Evolutionary conservation across 345 rosid genomes (phyloP).

Genomic region (Corchorus olitorius): DNA sequence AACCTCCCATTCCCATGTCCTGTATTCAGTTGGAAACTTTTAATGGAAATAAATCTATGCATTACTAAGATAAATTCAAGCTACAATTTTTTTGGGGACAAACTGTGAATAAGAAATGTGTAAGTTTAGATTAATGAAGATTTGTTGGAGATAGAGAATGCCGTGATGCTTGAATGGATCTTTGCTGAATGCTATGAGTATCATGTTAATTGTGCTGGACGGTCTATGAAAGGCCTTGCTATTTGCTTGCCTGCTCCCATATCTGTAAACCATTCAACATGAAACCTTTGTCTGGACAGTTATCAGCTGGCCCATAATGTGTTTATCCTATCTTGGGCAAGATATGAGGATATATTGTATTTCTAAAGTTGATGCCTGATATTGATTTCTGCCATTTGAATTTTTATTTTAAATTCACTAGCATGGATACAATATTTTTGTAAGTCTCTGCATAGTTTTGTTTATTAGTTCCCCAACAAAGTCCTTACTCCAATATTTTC

Average conservation of each 20-base stretch:
- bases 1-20: neutral
- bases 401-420: neutral
- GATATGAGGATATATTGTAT: neutral
- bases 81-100: neutral
- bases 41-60: neutral
- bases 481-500: neutral
- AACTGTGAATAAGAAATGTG: neutral
- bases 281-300: neutral
- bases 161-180: neutral
- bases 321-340: neutral
- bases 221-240: neutral
- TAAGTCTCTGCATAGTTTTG: neutral
- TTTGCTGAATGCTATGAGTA: conserved; percentile 8
- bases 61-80: neutral
- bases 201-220: neutral
- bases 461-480: neutral
- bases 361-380: neutral
- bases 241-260: conserved; percentile 6
- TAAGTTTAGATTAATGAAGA: neutral
- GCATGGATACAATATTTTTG: conserved; percentile 1
- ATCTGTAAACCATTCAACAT: neutral
- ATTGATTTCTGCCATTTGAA: conserved; percentile 5
- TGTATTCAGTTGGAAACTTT: neutral
- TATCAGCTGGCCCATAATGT: neutral
- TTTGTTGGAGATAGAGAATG: neutral